Evolutionary conservation across 495 filamentous ascomycete species (phyloP).

Genomic region (Penicillium chermesinum): DNA sequence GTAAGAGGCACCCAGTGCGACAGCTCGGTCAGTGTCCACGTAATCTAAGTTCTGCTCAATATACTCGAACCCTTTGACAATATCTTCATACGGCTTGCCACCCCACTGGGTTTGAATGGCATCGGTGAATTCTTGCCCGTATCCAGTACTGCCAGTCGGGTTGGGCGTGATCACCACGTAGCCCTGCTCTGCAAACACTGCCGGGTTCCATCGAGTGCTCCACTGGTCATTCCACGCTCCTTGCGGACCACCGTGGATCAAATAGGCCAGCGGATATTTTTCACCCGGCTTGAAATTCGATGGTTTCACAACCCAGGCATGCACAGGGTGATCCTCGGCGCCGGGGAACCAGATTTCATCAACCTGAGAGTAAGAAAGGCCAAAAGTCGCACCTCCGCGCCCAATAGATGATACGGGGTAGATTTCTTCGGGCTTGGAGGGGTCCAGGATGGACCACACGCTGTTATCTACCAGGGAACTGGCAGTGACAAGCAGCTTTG

Average conservation of each 20-base stretch:
- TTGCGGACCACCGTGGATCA: conserved; percentile 89
- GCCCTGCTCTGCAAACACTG: conserved; percentile 85
- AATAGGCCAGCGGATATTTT: conserved; percentile 75
- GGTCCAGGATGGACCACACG: conserved; percentile 56
- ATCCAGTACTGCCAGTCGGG: conserved; percentile 81
- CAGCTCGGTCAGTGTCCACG: conserved; percentile 71
- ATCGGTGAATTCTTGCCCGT: conserved; percentile 75
- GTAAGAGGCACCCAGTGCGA: conserved; percentile 79
- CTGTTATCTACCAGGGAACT: conserved; percentile 66
- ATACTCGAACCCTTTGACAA: conserved; percentile 75
- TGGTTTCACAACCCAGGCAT: conserved; percentile 77
- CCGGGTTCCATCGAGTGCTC: conserved; percentile 89
- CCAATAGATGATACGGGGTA: conserved; percentile 59
- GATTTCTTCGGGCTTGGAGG: conserved; percentile 34
- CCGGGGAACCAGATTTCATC: conserved; percentile 69
- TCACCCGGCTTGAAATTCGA: conserved; percentile 66
- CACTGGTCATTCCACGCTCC: conserved; percentile 79
- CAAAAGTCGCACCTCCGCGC: conserved; percentile 64
- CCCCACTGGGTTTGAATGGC: conserved; percentile 76
- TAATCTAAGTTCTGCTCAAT: conserved; percentile 66
- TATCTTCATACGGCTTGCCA: conserved; percentile 69
- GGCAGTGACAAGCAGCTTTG: conserved; percentile 58
- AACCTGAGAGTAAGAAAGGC: conserved; percentile 55
- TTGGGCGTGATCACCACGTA: conserved; percentile 87
- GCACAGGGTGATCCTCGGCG: conserved; percentile 57